phyloP scores from a whole-genome alignment of 139 green algal genomes.

The Monoraphidium neglectum region DNA sequence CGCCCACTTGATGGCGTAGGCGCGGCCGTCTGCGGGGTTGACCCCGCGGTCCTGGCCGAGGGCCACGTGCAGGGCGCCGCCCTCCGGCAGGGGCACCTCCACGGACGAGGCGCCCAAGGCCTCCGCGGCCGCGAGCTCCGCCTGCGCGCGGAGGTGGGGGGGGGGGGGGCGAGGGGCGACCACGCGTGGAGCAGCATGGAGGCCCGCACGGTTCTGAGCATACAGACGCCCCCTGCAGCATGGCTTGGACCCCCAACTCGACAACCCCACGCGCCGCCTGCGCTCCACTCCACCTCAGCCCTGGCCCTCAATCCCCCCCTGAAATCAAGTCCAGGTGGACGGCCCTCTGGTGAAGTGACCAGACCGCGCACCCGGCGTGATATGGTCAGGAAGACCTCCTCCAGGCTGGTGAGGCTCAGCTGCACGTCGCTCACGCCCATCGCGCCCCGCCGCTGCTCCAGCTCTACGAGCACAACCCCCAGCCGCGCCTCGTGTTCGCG shows the following conservation, averaged over 20 bases:
- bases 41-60: slow-evolving; percentile 50
- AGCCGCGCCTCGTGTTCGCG: slow-evolving; percentile 50
- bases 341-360: not conserved
- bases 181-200: not conserved
- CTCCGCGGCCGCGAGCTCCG: slow-evolving; percentile 16
- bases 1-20: slow-evolving; percentile 62
- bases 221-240: not conserved
- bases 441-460: slow-evolving; percentile 48
- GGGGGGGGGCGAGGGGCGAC: too few species aligned
- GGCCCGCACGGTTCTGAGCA: not conserved
- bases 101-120: slow-evolving; percentile 6
- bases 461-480: slow-evolving; percentile 49
- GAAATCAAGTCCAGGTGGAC: not conserved
- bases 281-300: too few species aligned
- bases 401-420: slow-evolving; percentile 68
- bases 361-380: slow-evolving; percentile 27
- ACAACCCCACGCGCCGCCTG: too few species aligned
- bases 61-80: slow-evolving; percentile 41
- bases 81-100: slow-evolving; percentile 31
- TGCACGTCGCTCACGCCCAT: slow-evolving; percentile 76
- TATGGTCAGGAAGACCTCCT: slow-evolving; percentile 88
- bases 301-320: too few species aligned
- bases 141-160: not conserved
- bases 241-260: too few species aligned
- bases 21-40: slow-evolving; percentile 10